Evolutionary conservation across 78 protist genomes (phyloP).

Genomic region (Dictyostelium discoideum): dicty_2.7 NC_007089.4:1534501-1535000

Average conservation of each 20-base stretch:
- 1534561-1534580: slow-evolving; percentile 14
- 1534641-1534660: background rate
- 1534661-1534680: slow-evolving; percentile 50
- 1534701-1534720: background rate
- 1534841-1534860: slow-evolving; percentile 9
- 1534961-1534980: background rate
- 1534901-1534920: background rate
- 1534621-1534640: background rate
- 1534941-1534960: background rate
- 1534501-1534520: background rate
- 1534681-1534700: background rate
- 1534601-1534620: slow-evolving; percentile 2
- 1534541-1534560: slow-evolving; percentile 1
- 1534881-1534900: background rate
- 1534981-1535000: background rate
- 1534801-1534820: slow-evolving; percentile 45
- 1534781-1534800: slow-evolving; percentile 5
- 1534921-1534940: too few relatives aligned
- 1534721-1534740: slow-evolving; percentile 24
- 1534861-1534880: slow-evolving; percentile 76
- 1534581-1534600: slow-evolving; percentile 55
- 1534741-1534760: slow-evolving; percentile 36
- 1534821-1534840: background rate
- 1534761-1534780: slow-evolving; percentile 1
- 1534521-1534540: slow-evolving; percentile 7